Evolutionary conservation across 148 eudicot species (phyloP), one percentile per base, ranked within the genome.

Genomic region (Rhododendron griersonianum): DNA sequence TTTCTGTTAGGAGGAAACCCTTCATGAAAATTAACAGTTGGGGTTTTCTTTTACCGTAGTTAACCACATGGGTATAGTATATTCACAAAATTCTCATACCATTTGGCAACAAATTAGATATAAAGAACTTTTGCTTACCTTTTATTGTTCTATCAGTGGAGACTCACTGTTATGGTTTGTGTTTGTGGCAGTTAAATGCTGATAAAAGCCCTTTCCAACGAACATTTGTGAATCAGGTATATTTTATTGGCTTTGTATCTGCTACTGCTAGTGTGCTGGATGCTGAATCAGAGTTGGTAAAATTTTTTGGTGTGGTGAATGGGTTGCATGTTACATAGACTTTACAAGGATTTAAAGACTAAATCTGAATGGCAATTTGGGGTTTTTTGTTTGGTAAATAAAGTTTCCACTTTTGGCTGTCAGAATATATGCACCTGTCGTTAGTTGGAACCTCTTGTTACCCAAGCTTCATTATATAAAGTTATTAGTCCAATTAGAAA

Each of bases 191-290:
- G 99, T 93, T 97, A 88, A 97, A 97, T 91, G 94, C 91, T 87
- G 99, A 95, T 63, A 97, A 94, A 89, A 97, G 99, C 87, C 99
- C 99, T 85, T 95, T 97, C 85, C 99, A 95, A 86, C 90, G 98
- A 81, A 95, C 98, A 82, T 97, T 97, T 89, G 99, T 94, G 81
- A 94, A 95, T 84, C 99, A 97, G 99, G 99, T 97, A 94, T 82
- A 65, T 7, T 33, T 61, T 9, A 48, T 53, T 37, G 45, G 39
- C 69, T 18, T 45, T 83, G 48, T 83, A 23, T 45, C 1, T 57
- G 8, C 41, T 18, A 21, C 1, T 57, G 8, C 41, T 18, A 21
- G 16, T 14, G 16, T 65, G n/a, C 44, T 5, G 45, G 69, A 50
- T 55, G 45, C 81, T 81, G 55, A 63, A 74, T 81, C 57, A 45